Evolutionary conservation across 83 land plant genomes (phyloP).

Genomic region (Picea abies): DNA sequence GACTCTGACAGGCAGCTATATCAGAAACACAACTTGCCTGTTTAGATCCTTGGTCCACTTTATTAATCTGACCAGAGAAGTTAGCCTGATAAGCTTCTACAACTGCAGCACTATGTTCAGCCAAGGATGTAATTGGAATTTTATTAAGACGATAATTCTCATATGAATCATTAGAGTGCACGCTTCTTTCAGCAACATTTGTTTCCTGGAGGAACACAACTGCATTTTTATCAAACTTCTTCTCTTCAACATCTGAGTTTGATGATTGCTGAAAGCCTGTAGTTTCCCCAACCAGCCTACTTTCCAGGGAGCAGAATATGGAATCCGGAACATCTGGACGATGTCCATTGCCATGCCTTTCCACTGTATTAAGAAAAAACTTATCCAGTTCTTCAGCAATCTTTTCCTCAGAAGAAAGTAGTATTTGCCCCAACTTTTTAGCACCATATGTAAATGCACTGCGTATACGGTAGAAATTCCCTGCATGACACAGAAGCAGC

Average conservation of each 20-base stretch:
- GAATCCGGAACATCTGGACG: constrained; percentile 71
- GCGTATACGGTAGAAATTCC: constrained; percentile 78
- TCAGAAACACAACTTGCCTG: neutral
- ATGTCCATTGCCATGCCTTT: constrained; percentile 71
- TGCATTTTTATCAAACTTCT: neutral
- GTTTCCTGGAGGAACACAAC: neutral
- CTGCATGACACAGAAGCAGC: constrained; percentile 25
- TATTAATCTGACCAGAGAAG: neutral
- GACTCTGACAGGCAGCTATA: neutral
- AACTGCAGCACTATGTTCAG: neutral
- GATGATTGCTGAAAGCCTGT: neutral
- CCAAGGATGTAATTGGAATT: neutral
- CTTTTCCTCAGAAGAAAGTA: constrained; percentile 42
- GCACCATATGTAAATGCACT: constrained; percentile 94
- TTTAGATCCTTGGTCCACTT: neutral
- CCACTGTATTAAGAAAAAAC: constrained; percentile 69
- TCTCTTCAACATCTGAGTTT: constrained; percentile 14
- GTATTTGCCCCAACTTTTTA: constrained; percentile 62
- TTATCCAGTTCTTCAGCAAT: constrained; percentile 49
- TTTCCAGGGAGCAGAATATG: neutral
- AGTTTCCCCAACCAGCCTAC: constrained; percentile 3
- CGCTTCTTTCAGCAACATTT: neutral
- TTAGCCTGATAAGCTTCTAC: neutral
- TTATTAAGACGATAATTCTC: neutral
- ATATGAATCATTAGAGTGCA: neutral